Percentiles rank a stretch among this genome's conserved stretches.
These are phyloP conservation scores for Drechslerella dactyloides DNA, from an alignment of 2,329 filamentous ascomycete genomes.

Conservation along the genomic window DNA sequence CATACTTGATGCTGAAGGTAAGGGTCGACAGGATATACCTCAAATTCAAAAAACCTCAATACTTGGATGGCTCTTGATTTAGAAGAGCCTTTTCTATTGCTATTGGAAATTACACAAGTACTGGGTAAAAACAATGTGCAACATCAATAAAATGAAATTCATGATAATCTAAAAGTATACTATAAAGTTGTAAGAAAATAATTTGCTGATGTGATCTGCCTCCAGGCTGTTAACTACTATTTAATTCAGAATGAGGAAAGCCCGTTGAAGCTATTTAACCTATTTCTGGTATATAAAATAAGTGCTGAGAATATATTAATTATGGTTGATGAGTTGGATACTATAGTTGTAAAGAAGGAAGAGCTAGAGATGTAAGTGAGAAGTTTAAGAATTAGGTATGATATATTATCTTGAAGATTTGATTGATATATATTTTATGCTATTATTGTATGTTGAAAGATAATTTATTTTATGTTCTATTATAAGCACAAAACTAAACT, in stretches of 20 bases:
- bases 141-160: conserved; percentile 62
- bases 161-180: conserved; percentile 67
- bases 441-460: too few species aligned
- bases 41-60: background rate
- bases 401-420: background rate
- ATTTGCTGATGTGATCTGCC: conserved; percentile 68
- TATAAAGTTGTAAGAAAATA: conserved; percentile 67
- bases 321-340: background rate
- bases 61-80: background rate
- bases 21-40: background rate
- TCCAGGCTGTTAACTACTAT: conserved; percentile 64
- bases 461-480: too few species aligned
- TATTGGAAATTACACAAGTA: background rate
- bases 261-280: conserved; percentile 64
- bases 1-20: background rate
- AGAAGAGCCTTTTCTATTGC: background rate
- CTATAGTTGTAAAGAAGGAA: background rate
- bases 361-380: background rate
- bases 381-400: background rate
- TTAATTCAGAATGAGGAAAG: conserved; percentile 60
- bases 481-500: too few species aligned
- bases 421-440: background rate
- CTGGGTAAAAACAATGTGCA: conserved; percentile 58
- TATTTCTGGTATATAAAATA: conserved; percentile 52
- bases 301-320: background rate